phyloP scores from a whole-genome alignment of 805 yeast species.

The Blastobotrys americana region DNA sequence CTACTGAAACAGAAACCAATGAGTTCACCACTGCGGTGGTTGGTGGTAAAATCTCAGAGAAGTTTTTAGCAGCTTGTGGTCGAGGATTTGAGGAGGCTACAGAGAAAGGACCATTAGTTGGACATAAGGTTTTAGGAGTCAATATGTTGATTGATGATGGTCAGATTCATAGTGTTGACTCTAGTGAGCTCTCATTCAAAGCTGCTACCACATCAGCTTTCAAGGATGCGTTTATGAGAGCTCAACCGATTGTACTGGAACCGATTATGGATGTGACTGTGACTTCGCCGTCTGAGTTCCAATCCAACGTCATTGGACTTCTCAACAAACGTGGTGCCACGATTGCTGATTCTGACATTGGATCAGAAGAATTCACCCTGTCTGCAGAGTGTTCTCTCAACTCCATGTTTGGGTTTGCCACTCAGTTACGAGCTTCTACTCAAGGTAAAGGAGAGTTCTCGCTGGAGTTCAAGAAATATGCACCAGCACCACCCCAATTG shows the following conservation, averaged over 20 bases:
- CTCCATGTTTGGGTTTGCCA: slow-evolving; percentile 93
- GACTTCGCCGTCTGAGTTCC: slow-evolving; percentile 94
- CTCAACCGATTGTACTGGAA: slow-evolving; percentile 84
- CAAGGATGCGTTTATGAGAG: slow-evolving; percentile 77
- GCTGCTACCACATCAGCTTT: slow-evolving; percentile 90
- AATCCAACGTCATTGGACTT: slow-evolving; percentile 84
- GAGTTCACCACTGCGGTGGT: slow-evolving; percentile 79
- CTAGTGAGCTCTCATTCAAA: slow-evolving; percentile 91
- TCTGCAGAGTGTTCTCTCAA: slow-evolving; percentile 95
- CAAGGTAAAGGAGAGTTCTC: slow-evolving; percentile 99
- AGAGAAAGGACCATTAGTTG: slow-evolving; percentile 94
- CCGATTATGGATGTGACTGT: slow-evolving; percentile 94
- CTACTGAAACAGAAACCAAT: slow-evolving; percentile 50
- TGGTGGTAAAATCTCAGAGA: slow-evolving; percentile 96
- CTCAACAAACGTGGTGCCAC: slow-evolving; percentile 88
- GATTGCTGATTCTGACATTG: slow-evolving; percentile 89
- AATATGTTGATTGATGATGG: slow-evolving; percentile 95
- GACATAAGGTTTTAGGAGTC: slow-evolving; percentile 88
- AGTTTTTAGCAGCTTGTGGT: slow-evolving; percentile 86
- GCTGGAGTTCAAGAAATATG: slow-evolving; percentile 86
- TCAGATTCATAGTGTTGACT: slow-evolving; percentile 94
- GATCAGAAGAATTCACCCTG: slow-evolving; percentile 88
- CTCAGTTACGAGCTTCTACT: slow-evolving; percentile 89
- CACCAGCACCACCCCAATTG: slow-evolving; percentile 83
- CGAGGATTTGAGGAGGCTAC: slow-evolving; percentile 93